Base-by-base conservation (phyloP, 192 early-diverging fungal genomes). In the Backusella sp. region DNA sequence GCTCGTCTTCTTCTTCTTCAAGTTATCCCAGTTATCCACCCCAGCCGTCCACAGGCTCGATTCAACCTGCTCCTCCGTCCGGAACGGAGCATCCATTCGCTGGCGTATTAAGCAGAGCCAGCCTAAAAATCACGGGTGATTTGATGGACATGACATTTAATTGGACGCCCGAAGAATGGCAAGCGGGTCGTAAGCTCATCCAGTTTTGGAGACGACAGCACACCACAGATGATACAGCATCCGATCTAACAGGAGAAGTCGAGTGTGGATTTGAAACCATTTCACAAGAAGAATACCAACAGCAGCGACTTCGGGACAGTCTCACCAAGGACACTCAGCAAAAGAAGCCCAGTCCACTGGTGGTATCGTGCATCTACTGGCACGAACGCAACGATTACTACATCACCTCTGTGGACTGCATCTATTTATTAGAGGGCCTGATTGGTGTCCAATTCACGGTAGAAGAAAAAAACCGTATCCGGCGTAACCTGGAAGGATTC, bases 381-480 rank as follows among this genome's bases (percentile, higher is more conserved):
- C 84, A 87, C 41, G 89, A 90, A 75, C 85, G 83, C 59, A 88
- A 90, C 52, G 91, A 93, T 44, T 94, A 88, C 74, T 93, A 91
- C 79, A 88, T 94, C 35, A 94, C 93, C 15, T 92, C 91, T 15
- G 92, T 93, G 17, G 93, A 94, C 76, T 93, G 90, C 77, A 91
- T 94, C 66, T 89, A 92, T 76, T 73, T 93, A 75, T 78, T 94
- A 7, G 93, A 94, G 81, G 86, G 89, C 3, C 78, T 94, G 21
- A 92, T 93, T 68, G 91, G 87, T 0, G 90, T 92, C 35, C 86
- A 91, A 19, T 93, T 94, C 66, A 93, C 90, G 0, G 89, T 92
- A 6, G 93, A 94, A 68, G 92, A 94, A 78, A 96, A 96, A 81
- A 96, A 96, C 82, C 86, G 94, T 66, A 94, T 96, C 66, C 90